phyloP scores from a whole-genome alignment of 2,329 filamentous ascomycete species.

The Ampelomyces quisqualis region DNA sequence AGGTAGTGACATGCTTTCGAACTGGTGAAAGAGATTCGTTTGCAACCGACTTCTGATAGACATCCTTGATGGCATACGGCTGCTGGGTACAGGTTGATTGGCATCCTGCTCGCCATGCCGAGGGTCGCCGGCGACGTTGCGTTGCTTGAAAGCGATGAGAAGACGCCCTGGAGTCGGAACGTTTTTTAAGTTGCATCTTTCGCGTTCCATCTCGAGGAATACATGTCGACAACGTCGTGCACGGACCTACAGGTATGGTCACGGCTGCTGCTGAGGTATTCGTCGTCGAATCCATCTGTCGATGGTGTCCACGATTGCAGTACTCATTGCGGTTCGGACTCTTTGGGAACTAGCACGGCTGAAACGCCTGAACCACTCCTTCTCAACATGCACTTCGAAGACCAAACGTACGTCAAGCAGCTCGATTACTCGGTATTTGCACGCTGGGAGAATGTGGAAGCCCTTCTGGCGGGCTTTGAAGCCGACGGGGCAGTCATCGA shows the following conservation, averaged over 20 bases:
- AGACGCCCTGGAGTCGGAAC: neutral
- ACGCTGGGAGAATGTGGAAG: constrained; percentile 12
- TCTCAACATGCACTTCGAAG: constrained; percentile 7
- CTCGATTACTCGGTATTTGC: constrained; percentile 14
- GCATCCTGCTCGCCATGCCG: neutral
- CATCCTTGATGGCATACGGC: neutral
- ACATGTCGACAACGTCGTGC: neutral
- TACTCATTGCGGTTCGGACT: neutral
- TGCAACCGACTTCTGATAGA: neutral
- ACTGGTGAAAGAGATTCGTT: neutral
- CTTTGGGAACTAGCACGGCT: neutral
- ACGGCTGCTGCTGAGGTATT: too few species aligned
- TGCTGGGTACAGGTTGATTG: neutral
- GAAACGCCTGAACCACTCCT: neutral
- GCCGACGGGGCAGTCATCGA: constrained; percentile 84
- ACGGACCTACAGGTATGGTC: neutral
- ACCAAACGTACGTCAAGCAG: constrained; percentile 4
- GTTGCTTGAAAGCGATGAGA: neutral
- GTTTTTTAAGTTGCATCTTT: neutral
- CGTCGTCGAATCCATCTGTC: too few species aligned
- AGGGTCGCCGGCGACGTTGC: neutral
- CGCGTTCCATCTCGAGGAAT: neutral
- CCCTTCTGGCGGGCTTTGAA: constrained; percentile 94
- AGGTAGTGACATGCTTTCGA: neutral
- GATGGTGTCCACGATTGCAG: too few species aligned